A percentile compares a stretch with the other conserved stretches of the same genome.
Evolutionary conservation across 768 basidiomycete species (phyloP).

Genomic region (Rhizopogon vesiculosus): DNA sequence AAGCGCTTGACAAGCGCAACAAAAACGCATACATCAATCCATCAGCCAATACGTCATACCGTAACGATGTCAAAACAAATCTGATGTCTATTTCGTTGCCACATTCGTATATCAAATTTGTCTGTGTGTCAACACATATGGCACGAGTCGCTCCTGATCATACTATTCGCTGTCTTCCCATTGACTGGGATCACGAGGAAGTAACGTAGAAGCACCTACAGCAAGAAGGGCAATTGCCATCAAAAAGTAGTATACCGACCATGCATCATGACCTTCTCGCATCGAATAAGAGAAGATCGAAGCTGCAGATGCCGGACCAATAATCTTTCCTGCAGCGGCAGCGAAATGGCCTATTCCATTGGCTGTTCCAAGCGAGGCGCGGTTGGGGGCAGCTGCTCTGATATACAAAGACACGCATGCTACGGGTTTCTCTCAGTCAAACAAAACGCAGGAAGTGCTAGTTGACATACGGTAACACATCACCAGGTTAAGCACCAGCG

Average conservation of each 20-base stretch:
- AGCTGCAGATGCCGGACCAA: neutral
- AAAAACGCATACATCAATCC: no score
- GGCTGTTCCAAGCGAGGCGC: neutral
- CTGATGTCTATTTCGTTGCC: no score
- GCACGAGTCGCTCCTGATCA: neutral
- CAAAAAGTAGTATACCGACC: neutral
- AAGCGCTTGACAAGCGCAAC: no score
- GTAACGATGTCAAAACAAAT: no score
- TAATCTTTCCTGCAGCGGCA: neutral
- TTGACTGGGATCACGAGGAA: neutral
- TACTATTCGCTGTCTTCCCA: neutral
- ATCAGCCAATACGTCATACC: no score
- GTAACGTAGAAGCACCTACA: neutral
- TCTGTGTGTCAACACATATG: no score
- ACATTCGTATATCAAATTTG: no score
- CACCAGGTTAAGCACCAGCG: slow-evolving; percentile 28
- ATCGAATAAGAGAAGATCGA: neutral
- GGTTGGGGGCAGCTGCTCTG: neutral
- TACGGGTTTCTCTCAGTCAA: neutral
- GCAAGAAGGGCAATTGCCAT: neutral
- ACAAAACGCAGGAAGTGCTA: neutral
- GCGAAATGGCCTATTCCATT: neutral
- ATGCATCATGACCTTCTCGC: neutral
- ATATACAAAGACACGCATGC: neutral
- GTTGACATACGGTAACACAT: neutral